A percentile compares a stretch with the other conserved stretches of the same genome.
Conservation (phyloP, 2,329 filamentous ascomycete species). For the Stemphylium vesicarium region DNA sequence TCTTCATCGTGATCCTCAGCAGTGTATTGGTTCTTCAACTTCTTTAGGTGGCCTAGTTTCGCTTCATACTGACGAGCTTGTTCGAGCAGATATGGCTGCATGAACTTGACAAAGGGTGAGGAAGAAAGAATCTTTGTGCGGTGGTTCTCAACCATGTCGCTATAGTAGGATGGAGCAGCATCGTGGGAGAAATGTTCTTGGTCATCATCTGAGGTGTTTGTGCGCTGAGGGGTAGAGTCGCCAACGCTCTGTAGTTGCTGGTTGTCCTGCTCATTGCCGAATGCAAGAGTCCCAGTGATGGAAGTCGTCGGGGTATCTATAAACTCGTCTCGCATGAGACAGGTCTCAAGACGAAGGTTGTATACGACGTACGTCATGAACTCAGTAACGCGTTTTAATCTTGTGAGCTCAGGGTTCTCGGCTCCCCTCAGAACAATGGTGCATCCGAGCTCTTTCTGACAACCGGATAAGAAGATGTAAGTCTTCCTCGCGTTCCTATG, state of each 20-base stretch:
- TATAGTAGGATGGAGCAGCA: conserved; percentile 90
- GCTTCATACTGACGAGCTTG: conserved; percentile 90
- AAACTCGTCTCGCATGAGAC: conserved; percentile 89
- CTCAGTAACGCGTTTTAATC: conserved; percentile 91
- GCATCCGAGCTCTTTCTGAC: conserved; percentile 86
- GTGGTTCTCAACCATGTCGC: conserved; percentile 91
- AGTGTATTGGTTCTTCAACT: conserved; percentile 75
- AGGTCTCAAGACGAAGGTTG: conserved; percentile 94
- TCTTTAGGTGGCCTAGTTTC: conserved; percentile 79
- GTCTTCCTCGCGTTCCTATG: conserved; percentile 87
- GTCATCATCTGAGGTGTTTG: conserved; percentile 46
- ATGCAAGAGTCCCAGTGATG: conserved; percentile 46
- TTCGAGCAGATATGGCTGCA: conserved; percentile 90
- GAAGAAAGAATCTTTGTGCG: conserved; percentile 92
- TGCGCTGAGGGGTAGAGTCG: background rate
- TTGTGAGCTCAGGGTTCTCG: conserved; percentile 71
- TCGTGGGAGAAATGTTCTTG: conserved; percentile 65
- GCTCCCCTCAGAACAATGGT: conserved; percentile 91
- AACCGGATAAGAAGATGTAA: conserved; percentile 93
- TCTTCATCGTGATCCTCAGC: conserved; percentile 43
- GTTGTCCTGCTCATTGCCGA: conserved; percentile 20
- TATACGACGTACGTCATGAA: conserved; percentile 99
- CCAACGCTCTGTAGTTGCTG: background rate
- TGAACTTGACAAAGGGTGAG: conserved; percentile 95
- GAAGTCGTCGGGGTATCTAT: conserved; percentile 76